Conservation (phyloP, 306 rosid species). For the Erythrophleum fordii region DNA sequence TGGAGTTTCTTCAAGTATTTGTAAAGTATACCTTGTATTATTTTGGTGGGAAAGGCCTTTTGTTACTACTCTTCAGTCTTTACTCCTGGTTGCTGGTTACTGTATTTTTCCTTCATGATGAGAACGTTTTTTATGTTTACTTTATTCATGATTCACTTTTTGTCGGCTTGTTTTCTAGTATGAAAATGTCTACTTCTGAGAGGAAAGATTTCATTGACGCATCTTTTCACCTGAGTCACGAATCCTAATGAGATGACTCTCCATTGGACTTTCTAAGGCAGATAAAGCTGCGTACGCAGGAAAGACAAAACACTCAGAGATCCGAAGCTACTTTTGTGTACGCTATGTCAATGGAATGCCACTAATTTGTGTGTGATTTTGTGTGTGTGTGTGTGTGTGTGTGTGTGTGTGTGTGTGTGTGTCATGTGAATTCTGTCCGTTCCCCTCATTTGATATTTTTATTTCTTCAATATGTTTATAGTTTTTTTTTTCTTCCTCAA, state of each 20-base stretch:
- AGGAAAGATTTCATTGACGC: conserved; percentile 19
- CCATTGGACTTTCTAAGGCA: conserved; percentile 20
- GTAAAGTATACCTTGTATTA: background rate
- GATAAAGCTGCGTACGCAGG: conserved; percentile 19
- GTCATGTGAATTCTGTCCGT: conserved; percentile 39
- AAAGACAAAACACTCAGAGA: conserved; percentile 22
- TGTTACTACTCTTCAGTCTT: background rate
- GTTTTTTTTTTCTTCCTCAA: background rate
- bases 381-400: background rate
- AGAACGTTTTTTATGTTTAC: conserved; percentile 1
- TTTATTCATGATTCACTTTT: conserved; percentile 10
- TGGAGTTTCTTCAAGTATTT: background rate
- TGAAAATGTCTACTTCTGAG: conserved; percentile 29
- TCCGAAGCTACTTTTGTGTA: conserved; percentile 27
- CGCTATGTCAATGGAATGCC: conserved; percentile 14
- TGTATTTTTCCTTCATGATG: background rate
- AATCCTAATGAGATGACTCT: conserved; percentile 26
- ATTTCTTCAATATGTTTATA: background rate
- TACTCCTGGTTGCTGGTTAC: background rate
- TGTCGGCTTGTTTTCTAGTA: conserved; percentile 31
- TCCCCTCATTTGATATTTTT: conserved; percentile 25
- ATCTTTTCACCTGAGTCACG: conserved; percentile 8
- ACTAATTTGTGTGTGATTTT: conserved; percentile 21
- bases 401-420: too few species aligned
- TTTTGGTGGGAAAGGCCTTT: background rate